Conservation (phyloP, 192 early-diverging fungal species). For the Podila minutissima region DNA sequence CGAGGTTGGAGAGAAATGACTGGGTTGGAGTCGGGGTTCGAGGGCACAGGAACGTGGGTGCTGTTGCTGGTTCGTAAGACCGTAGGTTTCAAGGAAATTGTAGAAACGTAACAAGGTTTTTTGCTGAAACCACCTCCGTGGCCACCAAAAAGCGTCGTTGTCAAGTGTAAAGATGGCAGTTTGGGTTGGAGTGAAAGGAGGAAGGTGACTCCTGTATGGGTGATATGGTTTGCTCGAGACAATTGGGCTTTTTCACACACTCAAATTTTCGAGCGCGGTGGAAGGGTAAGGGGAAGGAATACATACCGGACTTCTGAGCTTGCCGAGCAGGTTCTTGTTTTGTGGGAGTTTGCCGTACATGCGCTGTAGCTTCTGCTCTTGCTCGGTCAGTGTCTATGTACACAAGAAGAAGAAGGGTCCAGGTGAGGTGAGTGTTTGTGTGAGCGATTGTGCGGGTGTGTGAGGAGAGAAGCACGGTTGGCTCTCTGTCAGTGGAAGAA, state of each 20-base stretch:
- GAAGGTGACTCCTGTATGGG: too few species aligned
- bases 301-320: constrained; percentile 53
- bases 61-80: too few species aligned
- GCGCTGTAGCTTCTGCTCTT: constrained; percentile 80
- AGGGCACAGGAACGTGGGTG: too few species aligned
- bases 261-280: neutral
- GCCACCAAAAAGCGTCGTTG: neutral
- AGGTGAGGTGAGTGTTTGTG: neutral
- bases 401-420: neutral
- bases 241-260: neutral
- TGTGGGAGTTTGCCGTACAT: constrained; percentile 85
- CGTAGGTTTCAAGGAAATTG: too few species aligned
- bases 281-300: neutral
- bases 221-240: too few species aligned
- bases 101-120: too few species aligned
- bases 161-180: too few species aligned
- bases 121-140: too few species aligned
- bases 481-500: too few species aligned
- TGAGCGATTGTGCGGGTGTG: neutral
- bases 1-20: too few species aligned
- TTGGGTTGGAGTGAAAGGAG: too few species aligned
- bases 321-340: constrained; percentile 74
- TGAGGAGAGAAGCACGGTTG: neutral
- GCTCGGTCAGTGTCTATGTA: constrained; percentile 71
- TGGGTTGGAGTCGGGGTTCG: too few species aligned